Evolutionary conservation across 2,329 filamentous ascomycete genomes (phyloP), one percentile per base, ranked within the genome.

Genomic region (Aureobasidium mangrovei): DNA sequence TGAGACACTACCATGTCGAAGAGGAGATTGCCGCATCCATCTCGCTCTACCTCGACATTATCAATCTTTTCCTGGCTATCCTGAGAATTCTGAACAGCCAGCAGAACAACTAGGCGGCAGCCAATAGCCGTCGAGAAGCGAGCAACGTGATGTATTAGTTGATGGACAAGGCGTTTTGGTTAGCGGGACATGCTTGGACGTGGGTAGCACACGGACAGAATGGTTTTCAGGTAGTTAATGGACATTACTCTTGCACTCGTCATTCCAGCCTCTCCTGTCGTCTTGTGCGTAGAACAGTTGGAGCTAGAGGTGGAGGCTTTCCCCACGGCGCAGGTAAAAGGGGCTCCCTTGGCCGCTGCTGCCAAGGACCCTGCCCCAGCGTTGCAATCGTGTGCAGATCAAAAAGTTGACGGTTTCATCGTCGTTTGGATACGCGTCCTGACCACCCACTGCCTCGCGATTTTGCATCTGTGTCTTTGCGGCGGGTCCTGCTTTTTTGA

Each of bases 51-150:
- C 80, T 98, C 47, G 91, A 97, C 70, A 84, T 97, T 60, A 88
- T 97, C 76, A 98, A 98, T 79, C 72, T 98, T 61, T 98, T 98
- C 82, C 77, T 98, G 61, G 86, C 89, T 52, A 98, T 98, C 66
- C 77, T 98, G 66, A 81, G 93, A 66, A 97, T 98, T 63, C 77
- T 98, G 66, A 98, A 98, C 78, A 94, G 86, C 75, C 88, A 95
- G 78, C 85, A 83, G 68, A 91, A 95, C 73, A 94, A 96, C 79
- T 97, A 83, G 36, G 33, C 47, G 1, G n/a, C 24, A 28, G 3
- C 8, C 24, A 32, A 65, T 51, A 60, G n/a, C 12, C 4, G 18
- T 7, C n/a, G 9, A 9, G 10, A 10, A 12, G 7, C 8, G 8
- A 27, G 10, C 36, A 28, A 52, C 6, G 2, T 28, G 47, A 38